phyloP scores from a whole-genome alignment of 75 land plant genomes.

The Larix kaempferi region DNA sequence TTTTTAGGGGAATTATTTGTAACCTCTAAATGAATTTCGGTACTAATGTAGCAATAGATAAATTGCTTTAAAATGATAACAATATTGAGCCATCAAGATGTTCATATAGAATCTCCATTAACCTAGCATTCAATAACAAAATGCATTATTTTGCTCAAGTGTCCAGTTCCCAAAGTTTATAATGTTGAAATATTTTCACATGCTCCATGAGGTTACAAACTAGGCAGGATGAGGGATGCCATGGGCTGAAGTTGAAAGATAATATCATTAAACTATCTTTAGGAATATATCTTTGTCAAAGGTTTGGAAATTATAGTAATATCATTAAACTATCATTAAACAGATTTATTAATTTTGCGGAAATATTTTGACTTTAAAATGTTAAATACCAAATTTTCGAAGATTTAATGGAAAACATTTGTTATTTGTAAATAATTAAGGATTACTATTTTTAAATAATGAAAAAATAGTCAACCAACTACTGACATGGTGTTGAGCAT shows the following conservation, averaged over 20 bases:
- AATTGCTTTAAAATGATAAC: neutral
- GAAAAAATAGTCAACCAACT: too few relatives aligned
- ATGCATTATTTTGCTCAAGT: neutral
- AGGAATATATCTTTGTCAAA: too few relatives aligned
- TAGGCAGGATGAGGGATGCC: constrained; percentile 85
- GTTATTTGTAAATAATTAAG: too few relatives aligned
- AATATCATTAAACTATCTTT: too few relatives aligned
- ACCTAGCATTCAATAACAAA: neutral
- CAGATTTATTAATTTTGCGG: too few relatives aligned
- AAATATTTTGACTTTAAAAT: too few relatives aligned
- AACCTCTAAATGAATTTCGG: neutral
- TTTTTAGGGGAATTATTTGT: neutral
- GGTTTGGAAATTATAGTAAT: too few relatives aligned
- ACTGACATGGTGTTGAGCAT: too few relatives aligned
- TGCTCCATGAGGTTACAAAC: constrained; percentile 98
- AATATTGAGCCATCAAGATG: neutral
- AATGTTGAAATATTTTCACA: constrained; percentile 26
- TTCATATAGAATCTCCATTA: neutral
- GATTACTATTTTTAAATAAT: too few relatives aligned
- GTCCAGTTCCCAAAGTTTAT: neutral
- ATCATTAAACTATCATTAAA: too few relatives aligned
- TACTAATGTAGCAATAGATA: neutral
- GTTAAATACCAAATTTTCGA: too few relatives aligned
- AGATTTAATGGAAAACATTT: too few relatives aligned
- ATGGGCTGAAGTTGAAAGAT: constrained; percentile 96